phyloP scores from a whole-genome alignment of 2,329 filamentous ascomycete species.

The Fusarium pseudocircinatum region DNA sequence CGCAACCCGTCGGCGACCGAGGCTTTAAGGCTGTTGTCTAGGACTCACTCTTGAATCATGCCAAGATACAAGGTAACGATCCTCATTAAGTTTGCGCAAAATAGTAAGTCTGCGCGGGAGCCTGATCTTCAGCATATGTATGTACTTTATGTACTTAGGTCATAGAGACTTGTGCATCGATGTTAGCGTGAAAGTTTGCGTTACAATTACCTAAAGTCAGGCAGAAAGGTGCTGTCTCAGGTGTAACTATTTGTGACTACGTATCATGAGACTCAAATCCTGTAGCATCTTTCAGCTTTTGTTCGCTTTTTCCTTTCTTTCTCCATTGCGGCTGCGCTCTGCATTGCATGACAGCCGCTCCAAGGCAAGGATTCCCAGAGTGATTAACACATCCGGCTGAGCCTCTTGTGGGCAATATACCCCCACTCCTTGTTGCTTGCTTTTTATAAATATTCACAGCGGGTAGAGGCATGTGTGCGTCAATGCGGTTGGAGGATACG shows the following conservation, averaged over 20 bases:
- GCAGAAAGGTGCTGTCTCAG: neutral
- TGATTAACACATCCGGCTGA: neutral
- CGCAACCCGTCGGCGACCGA: constrained; percentile 38
- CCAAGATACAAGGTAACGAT: constrained; percentile 7
- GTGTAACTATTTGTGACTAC: neutral
- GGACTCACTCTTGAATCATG: constrained; percentile 9
- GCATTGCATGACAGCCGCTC: constrained; percentile 25
- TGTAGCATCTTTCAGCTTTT: constrained; percentile 12
- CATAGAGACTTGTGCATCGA: neutral
- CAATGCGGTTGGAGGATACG: constrained; percentile 16
- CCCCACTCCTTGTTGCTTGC: constrained; percentile 2
- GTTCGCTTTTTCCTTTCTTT: constrained; percentile 19
- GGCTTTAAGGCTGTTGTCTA: neutral
- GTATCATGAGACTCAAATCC: neutral
- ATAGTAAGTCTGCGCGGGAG: neutral
- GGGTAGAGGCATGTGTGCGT: constrained; percentile 20
- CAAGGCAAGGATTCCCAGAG: constrained; percentile 28
- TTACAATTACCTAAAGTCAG: constrained; percentile 1
- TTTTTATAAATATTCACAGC: constrained; percentile 2
- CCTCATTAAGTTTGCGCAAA: neutral
- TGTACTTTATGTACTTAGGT: no score
- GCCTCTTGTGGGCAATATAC: neutral
- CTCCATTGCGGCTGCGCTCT: constrained; percentile 32
- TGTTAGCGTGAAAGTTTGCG: neutral
- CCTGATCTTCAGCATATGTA: neutral